Percentiles rank a stretch among this genome's conserved stretches.
Conservation (phyloP, 2,329 filamentous ascomycete genomes). For the Aspergillus bombycis region DNA sequence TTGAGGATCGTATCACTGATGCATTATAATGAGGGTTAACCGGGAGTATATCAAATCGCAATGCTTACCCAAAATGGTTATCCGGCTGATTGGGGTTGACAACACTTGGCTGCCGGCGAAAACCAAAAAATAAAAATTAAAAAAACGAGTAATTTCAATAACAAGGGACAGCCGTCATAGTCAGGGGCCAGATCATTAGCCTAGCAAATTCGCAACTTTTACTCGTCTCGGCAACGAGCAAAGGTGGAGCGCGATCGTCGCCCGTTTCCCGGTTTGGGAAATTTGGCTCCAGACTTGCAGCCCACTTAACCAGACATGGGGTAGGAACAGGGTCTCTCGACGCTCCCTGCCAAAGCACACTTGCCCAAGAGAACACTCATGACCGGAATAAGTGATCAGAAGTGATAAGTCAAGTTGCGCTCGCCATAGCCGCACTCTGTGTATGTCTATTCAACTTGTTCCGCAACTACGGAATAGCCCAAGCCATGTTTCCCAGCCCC, state of each 20-base stretch:
- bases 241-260: neutral
- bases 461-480: neutral
- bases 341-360: neutral
- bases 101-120: neutral
- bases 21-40: neutral
- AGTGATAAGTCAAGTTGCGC: neutral
- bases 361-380: neutral
- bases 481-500: neutral
- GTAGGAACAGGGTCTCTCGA: too few species aligned
- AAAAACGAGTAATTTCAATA: neutral
- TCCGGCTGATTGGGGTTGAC: neutral
- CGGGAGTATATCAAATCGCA: slow-evolving; percentile 4
- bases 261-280: neutral
- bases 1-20: neutral
- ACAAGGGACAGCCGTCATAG: neutral
- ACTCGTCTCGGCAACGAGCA: neutral
- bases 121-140: neutral
- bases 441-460: neutral
- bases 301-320: too few species aligned
- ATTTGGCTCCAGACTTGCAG: neutral
- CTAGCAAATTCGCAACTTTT: neutral
- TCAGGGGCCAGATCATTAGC: neutral
- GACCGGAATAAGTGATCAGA: neutral
- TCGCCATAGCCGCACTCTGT: neutral
- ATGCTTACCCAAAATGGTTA: slow-evolving; percentile 7